Conservation (phyloP, 495 filamentous ascomycete species). For the Pseudomonodictys pantanalensis region DNA sequence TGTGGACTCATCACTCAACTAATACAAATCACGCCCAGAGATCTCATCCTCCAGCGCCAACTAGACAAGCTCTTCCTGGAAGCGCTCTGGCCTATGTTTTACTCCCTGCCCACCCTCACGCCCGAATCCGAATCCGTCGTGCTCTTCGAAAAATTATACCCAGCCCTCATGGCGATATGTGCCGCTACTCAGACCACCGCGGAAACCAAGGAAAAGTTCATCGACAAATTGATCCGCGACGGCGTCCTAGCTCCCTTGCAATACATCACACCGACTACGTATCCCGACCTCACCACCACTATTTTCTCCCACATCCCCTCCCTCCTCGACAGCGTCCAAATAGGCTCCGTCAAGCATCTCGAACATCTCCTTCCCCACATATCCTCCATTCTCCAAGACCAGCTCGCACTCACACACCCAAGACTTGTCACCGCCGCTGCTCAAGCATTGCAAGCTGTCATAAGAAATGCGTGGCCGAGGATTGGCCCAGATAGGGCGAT, state of each 20-base stretch:
- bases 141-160: conserved; percentile 65
- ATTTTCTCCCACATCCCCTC: conserved; percentile 56
- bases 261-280: conserved; percentile 30
- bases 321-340: conserved; percentile 60
- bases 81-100: conserved; percentile 67
- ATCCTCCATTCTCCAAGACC: conserved; percentile 61
- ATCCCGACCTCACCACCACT: conserved; percentile 46
- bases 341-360: conserved; percentile 72
- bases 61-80: conserved; percentile 77
- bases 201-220: conserved; percentile 31
- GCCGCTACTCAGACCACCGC: conserved; percentile 49
- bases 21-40: conserved; percentile 50
- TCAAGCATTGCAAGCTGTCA: conserved; percentile 53
- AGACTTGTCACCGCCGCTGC: conserved; percentile 55
- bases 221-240: conserved; percentile 29
- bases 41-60: conserved; percentile 66
- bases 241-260: conserved; percentile 48
- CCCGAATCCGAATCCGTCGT: conserved; percentile 65
- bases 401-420: conserved; percentile 61
- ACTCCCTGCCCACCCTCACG: conserved; percentile 75
- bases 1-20: conserved; percentile 60
- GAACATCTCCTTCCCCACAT: conserved; percentile 69
- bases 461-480: conserved; percentile 73
- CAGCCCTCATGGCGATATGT: conserved; percentile 62
- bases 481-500: conserved; percentile 65